phyloP scores from a whole-genome alignment of 805 yeast genomes.

The Nakazawaea populi region DNA sequence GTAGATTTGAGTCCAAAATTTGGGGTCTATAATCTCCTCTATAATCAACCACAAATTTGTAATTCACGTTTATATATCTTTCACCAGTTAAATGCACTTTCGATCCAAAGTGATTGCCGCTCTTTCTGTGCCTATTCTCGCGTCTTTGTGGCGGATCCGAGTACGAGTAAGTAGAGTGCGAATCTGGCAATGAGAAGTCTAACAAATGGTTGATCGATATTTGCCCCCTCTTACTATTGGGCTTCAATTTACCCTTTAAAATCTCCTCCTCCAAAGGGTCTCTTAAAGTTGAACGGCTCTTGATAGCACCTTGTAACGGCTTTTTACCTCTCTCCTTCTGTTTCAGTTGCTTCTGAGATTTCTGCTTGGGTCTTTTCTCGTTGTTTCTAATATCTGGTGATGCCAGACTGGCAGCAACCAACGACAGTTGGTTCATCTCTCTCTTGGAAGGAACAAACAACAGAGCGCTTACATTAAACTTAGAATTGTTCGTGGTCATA shows the following conservation, averaged over 20 bases:
- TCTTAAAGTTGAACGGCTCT: no score
- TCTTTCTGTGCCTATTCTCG: conserved; percentile 20
- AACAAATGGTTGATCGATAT: conserved; percentile 53
- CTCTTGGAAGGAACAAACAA: conserved; percentile 5
- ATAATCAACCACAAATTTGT: conserved; percentile 74
- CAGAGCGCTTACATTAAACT: conserved; percentile 1
- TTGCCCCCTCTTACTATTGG: conserved; percentile 7
- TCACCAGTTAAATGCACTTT: conserved; percentile 53
- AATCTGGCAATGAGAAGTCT: conserved; percentile 46
- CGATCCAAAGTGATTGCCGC: conserved; percentile 23
- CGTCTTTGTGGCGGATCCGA: conserved; percentile 11
- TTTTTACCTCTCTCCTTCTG: not conserved
- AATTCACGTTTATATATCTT: conserved; percentile 75
- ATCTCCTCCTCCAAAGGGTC: conserved; percentile 4
- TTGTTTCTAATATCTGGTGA: not conserved
- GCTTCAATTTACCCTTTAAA: conserved; percentile 2
- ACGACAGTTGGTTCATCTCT: not conserved
- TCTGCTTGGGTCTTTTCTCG: not conserved
- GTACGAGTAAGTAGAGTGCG: conserved; percentile 15
- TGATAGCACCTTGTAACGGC: not conserved
- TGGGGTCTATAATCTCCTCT: conserved; percentile 51
- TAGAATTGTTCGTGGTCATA: not conserved
- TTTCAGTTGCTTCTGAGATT: not conserved
- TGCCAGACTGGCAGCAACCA: not conserved
- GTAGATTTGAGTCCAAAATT: conserved; percentile 67